Evolutionary conservation across 2,329 filamentous ascomycete genomes (phyloP).

Genomic region (Elsinoe batatas): DNA sequence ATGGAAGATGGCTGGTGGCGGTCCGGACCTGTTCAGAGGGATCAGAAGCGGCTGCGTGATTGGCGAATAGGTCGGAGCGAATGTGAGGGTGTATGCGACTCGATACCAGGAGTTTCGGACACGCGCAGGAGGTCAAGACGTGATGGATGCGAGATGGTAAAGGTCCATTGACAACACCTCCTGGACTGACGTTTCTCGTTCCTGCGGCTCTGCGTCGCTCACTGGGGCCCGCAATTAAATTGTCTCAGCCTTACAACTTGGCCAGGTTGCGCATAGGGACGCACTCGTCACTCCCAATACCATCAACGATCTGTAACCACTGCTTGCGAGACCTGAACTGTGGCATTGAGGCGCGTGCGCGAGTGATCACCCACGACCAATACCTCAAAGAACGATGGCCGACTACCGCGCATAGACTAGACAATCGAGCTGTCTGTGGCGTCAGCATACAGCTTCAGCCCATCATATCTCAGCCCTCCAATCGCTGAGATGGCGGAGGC

Average conservation of each 20-base stretch:
- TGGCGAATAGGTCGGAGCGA: neutral
- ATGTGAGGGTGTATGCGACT: neutral
- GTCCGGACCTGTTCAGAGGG: neutral
- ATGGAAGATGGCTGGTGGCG: conserved; percentile 10
- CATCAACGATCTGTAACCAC: neutral
- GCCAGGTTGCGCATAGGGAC: neutral
- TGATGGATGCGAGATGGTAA: neutral
- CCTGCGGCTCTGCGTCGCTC: conserved; percentile 6
- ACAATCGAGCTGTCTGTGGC: neutral
- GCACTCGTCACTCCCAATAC: neutral
- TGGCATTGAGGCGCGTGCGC: neutral
- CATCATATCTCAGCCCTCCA: neutral
- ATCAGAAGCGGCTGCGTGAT: neutral
- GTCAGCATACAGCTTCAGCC: neutral
- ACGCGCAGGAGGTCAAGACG: neutral
- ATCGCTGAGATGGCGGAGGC: conserved; percentile 48
- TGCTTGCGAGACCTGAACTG: neutral
- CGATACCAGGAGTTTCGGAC: neutral
- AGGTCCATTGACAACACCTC: conserved; percentile 7
- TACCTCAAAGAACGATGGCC: neutral
- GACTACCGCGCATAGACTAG: neutral
- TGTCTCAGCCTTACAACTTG: conserved; percentile 4
- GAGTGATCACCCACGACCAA: neutral
- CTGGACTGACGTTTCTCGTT: neutral
- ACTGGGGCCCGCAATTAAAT: neutral